phyloP scores from a whole-genome alignment of 257 asterid species.

The Nemophila menziesii region DNA sequence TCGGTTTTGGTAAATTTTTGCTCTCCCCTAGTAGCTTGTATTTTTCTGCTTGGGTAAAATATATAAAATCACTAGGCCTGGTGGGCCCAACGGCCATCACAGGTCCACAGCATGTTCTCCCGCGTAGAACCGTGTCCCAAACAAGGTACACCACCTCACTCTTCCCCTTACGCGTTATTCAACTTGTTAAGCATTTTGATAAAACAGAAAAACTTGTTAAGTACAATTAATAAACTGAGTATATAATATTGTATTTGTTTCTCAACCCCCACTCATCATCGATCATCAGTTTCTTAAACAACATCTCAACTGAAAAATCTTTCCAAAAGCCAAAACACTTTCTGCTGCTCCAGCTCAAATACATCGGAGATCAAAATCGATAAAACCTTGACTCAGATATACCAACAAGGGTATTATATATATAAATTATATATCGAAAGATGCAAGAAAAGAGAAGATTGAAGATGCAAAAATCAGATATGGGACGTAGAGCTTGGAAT shows the following conservation, averaged over 20 bases:
- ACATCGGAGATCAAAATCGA: background rate
- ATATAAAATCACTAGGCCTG: no score
- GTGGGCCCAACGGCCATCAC: no score
- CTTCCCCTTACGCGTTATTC: background rate
- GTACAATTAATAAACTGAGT: conserved; percentile 2
- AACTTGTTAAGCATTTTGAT: conserved; percentile 35
- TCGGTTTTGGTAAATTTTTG: no score
- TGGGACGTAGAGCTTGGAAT: conserved; percentile 43
- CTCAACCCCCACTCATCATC: background rate
- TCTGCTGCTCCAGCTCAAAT: background rate
- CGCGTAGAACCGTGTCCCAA: conserved; percentile 38
- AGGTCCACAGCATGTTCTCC: conserved; percentile 8
- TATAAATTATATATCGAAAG: background rate
- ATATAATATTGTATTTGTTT: background rate
- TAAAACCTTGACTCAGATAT: background rate
- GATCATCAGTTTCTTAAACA: background rate
- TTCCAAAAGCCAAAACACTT: background rate
- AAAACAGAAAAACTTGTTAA: no score
- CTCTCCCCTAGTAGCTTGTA: no score
- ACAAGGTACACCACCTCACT: conserved; percentile 7
- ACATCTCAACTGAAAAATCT: conserved; percentile 2
- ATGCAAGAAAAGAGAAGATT: conserved; percentile 24
- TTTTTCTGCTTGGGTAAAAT: no score
- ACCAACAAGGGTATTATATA: background rate
- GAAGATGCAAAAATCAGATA: conserved; percentile 16